Percentiles rank a stretch among this genome's conserved stretches.
Evolutionary conservation across 768 basidiomycete species (phyloP).

Genomic region (Suillus subluteus): DNA sequence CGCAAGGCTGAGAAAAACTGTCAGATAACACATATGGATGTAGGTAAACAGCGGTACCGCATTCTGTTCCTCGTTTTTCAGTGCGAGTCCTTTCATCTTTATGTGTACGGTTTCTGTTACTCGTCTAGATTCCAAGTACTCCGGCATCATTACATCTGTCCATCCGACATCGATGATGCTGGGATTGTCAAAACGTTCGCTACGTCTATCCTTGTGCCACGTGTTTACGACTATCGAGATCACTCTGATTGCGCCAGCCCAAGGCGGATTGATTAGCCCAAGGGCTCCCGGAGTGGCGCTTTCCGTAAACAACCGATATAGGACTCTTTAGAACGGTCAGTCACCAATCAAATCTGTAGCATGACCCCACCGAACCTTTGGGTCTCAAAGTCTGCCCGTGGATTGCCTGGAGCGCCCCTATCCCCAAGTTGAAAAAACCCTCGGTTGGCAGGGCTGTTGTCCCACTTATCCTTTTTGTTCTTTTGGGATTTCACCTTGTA

Average conservation of each 20-base stretch:
- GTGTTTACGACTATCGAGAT: constrained; percentile 41
- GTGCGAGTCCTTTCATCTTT: constrained; percentile 13
- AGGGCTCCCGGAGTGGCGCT: constrained; percentile 34
- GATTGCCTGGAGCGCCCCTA: constrained; percentile 16
- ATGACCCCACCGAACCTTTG: constrained; percentile 39
- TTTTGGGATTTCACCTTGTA: constrained; percentile 45
- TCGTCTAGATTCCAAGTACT: constrained; percentile 24
- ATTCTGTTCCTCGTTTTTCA: constrained; percentile 22
- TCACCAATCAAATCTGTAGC: background rate
- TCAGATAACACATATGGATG: constrained; percentile 1
- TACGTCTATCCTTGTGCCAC: constrained; percentile 39
- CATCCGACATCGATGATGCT: constrained; percentile 42
- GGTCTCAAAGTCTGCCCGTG: constrained; percentile 51
- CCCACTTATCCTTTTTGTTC: constrained; percentile 29
- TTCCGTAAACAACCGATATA: constrained; percentile 36
- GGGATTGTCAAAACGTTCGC: constrained; percentile 36
- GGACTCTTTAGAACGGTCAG: constrained; percentile 24
- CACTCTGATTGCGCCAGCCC: constrained; percentile 37
- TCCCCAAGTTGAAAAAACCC: constrained; percentile 29
- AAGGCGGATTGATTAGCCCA: constrained; percentile 32
- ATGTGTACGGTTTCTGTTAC: constrained; percentile 26
- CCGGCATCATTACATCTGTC: constrained; percentile 41
- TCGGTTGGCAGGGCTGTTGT: constrained; percentile 49
- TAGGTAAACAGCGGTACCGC: background rate
- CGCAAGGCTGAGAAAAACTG: constrained; percentile 21